Evolutionary conservation across 192 early-diverging fungal species (phyloP), one percentile per base, ranked within the genome.

Genomic region (Coemansia sp.): DNA sequence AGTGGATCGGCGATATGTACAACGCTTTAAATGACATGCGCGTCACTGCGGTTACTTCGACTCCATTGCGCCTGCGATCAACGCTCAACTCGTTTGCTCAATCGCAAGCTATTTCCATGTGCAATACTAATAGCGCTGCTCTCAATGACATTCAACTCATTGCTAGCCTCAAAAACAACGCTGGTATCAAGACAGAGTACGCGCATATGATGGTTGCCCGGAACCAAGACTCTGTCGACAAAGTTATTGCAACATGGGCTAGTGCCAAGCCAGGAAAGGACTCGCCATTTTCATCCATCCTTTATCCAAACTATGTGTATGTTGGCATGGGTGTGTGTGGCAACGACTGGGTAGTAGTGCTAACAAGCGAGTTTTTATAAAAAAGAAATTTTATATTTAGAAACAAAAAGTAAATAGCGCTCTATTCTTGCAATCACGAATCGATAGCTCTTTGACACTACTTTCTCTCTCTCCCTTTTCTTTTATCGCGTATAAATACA

Each of bases 1-100:
- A 20, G 29, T 69, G 67, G 67, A 52, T 69, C 15, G 60, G 67
- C 60, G 16, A n/a, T 12, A 40, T 55, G 49, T 69, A 69, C 67
- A 53, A 40, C 27, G 67, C 60, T 3, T 37, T 69, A 11, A 69
- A 62, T 24, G 37, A 16, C 37, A 22, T 62, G 20, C 67, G 60
- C 59, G 27, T 39, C 22, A 69, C 67, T 2, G 3, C 67, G 2
- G 20, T 61, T 7, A 53, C 59, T 3, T 47, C 60, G 24, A 55
- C 59, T 11, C 59, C 67, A 0, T 24, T 69, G 30, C 60, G 59
- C 16, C 16, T 69, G 11, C 67, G 67, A 30, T 35, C 59, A 1
- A 18, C 60, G 24, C 67, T 69, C 50, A 69, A 62, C 38, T 6
- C 43, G 22, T n/a, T 62, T 18, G 67, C 67, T 10, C 67, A 69